Evolutionary conservation across 2,329 filamentous ascomycete genomes (phyloP).

Genomic region (Penicillium thymicola): DNA sequence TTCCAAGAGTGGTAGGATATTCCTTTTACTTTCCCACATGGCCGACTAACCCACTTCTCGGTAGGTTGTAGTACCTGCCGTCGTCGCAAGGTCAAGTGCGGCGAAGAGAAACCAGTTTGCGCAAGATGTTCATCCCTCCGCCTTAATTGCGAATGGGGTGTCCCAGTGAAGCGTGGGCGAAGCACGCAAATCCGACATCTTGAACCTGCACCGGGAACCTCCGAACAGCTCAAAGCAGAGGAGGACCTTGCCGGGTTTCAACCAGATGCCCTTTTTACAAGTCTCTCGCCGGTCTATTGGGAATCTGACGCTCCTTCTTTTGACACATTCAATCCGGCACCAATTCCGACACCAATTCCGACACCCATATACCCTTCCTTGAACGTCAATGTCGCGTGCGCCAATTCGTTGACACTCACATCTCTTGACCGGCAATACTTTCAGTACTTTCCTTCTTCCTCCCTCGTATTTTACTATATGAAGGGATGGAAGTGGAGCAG

Average conservation of each 20-base stretch:
- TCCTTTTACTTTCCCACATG: not conserved
- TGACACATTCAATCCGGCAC: conserved; percentile 16
- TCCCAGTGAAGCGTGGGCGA: conserved; percentile 28
- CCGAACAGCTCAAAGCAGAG: conserved; percentile 11
- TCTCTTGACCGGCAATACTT: conserved; percentile 36
- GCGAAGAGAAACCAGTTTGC: conserved; percentile 35
- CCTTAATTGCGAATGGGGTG: conserved; percentile 36
- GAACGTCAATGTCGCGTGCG: conserved; percentile 23
- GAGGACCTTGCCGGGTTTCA: conserved; percentile 9
- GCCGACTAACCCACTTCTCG: not conserved
- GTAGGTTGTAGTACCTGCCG: conserved; percentile 41
- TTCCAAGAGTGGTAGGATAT: conserved; percentile 37
- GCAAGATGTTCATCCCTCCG: conserved; percentile 31
- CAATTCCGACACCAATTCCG: conserved; percentile 14
- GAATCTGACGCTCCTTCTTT: conserved; percentile 12
- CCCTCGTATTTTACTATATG: conserved; percentile 36
- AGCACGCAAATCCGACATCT: conserved; percentile 26
- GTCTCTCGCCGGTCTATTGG: conserved; percentile 20
- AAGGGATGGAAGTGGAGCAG: conserved; percentile 40
- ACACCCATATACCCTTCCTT: conserved; percentile 29
- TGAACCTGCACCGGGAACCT: conserved; percentile 21
- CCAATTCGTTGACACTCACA: conserved; percentile 35
- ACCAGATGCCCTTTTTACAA: conserved; percentile 9
- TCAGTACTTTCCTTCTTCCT: conserved; percentile 34
- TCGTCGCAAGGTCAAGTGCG: conserved; percentile 37